phyloP scores from a whole-genome alignment of 805 yeast species.

The Blastobotrys chiropterorum region DNA sequence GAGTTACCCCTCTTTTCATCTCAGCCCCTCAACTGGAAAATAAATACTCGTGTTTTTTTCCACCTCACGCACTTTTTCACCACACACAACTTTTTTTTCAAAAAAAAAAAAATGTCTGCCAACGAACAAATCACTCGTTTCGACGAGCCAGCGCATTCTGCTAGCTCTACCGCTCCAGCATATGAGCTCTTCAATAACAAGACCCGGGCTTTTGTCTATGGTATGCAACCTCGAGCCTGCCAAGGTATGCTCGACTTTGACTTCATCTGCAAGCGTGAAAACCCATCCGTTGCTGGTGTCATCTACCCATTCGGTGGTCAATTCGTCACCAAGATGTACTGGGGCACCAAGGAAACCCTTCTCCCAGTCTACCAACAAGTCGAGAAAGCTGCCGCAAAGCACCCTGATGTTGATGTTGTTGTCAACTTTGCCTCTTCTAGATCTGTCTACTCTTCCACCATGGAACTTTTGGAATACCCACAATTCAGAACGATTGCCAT shows the following conservation, averaged over 20 bases:
- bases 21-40: background rate
- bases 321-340: slow-evolving; percentile 40
- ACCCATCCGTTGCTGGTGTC: slow-evolving; percentile 42
- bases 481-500: slow-evolving; percentile 42
- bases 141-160: slow-evolving; percentile 26
- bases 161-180: slow-evolving; percentile 19
- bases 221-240: slow-evolving; percentile 43
- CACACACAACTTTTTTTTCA: background rate
- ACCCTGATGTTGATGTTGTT: slow-evolving; percentile 44
- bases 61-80: background rate
- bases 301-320: slow-evolving; percentile 44
- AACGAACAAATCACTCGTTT: slow-evolving; percentile 28
- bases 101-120: slow-evolving; percentile 14
- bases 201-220: slow-evolving; percentile 40
- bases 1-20: background rate
- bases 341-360: slow-evolving; percentile 44
- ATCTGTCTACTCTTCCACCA: slow-evolving; percentile 41
- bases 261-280: slow-evolving; percentile 39
- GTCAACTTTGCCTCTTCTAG: slow-evolving; percentile 44
- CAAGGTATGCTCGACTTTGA: slow-evolving; percentile 46
- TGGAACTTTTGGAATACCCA: slow-evolving; percentile 42
- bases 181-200: slow-evolving; percentile 38
- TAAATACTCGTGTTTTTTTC: background rate
- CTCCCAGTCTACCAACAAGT: slow-evolving; percentile 41
- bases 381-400: slow-evolving; percentile 35